Evolutionary conservation across 192 early-diverging fungal species (phyloP), one percentile per base, ranked within the genome.

Genomic region (Umbelopsis sp.): DNA sequence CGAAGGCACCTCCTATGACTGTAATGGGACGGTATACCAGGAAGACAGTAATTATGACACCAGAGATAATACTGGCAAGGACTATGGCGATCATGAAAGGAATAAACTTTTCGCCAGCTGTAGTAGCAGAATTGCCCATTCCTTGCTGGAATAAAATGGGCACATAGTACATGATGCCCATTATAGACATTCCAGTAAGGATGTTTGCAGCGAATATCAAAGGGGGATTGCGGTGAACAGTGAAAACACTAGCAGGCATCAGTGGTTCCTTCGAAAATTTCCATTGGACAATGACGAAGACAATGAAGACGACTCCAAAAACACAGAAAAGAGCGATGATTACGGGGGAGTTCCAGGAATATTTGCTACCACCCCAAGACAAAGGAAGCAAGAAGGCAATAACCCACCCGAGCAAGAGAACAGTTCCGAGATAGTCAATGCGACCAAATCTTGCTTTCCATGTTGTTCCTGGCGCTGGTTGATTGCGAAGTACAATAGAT

Each of bases 141-240:
- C 92, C 91, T 52, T 93, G 71, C 58, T 92, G 88, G 73, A 91
- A 95, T 72, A 84, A 93, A 25, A 88, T 20, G 1, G 89, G 83
- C 25, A 91, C 72, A 81, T 91, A 97, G 77, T 86, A 95, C 22
- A 88, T 80, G 67, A 79, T 13, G n/a, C 71, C 71, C 46, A 81
- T 81, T 70, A 83, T 75, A 16, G 71, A 64, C 16, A 52, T 45
- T 25, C 71, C 71, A 22, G 68, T 68, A 15, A 74, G 78, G 16
- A 84, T 74, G 49, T 73, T 71, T 9, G 78, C 72, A 8, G 64
- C 15, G 71, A 81, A 83, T 35, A 81, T 73, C 10, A 80, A 79
- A 4, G 53, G 30, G 18, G 68, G 58, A 49, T 76, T 85, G 11
- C 80, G 75, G 70, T 82, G 82, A 44, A 73, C 78, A 67, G 92